These are phyloP conservation scores for Beta corolliflora DNA, from an alignment of 179 eudicot genomes.

Conservation along the genomic window DNA sequence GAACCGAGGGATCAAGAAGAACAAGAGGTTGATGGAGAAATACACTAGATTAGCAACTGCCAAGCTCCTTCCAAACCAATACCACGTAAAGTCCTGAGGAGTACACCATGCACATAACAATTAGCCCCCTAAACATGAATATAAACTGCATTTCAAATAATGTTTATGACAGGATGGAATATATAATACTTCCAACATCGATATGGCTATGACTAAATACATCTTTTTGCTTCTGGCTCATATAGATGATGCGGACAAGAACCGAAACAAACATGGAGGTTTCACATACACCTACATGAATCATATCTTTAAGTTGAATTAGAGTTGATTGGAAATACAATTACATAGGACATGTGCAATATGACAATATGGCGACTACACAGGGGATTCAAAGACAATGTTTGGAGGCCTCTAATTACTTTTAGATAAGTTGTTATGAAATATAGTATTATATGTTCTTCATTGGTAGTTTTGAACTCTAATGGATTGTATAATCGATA, in stretches of 20 bases:
- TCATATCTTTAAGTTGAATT: not conserved
- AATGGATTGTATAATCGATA: no score
- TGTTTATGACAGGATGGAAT: not conserved
- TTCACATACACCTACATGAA: not conserved
- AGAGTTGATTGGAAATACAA: not conserved
- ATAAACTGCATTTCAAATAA: not conserved
- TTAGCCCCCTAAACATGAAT: not conserved
- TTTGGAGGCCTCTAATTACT: no score
- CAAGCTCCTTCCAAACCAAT: slow-evolving; percentile 80
- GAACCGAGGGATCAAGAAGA: slow-evolving; percentile 75
- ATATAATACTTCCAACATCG: not conserved
- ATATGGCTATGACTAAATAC: not conserved
- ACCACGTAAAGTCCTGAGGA: slow-evolving; percentile 69
- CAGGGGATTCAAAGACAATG: no score
- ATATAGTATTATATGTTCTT: no score
- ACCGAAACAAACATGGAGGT: not conserved
- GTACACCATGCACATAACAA: slow-evolving; percentile 10
- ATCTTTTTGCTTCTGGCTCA: not conserved
- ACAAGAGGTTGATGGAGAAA: slow-evolving; percentile 67
- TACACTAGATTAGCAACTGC: slow-evolving; percentile 62
- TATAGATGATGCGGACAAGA: not conserved
- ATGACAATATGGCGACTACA: no score
- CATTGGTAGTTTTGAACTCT: no score
- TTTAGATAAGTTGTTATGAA: no score
- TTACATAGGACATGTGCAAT: not conserved